These are phyloP conservation scores for Cryptococcus sp. DNA, from an alignment of 1,284 basidiomycete genomes.

Conservation along the genomic window DNA sequence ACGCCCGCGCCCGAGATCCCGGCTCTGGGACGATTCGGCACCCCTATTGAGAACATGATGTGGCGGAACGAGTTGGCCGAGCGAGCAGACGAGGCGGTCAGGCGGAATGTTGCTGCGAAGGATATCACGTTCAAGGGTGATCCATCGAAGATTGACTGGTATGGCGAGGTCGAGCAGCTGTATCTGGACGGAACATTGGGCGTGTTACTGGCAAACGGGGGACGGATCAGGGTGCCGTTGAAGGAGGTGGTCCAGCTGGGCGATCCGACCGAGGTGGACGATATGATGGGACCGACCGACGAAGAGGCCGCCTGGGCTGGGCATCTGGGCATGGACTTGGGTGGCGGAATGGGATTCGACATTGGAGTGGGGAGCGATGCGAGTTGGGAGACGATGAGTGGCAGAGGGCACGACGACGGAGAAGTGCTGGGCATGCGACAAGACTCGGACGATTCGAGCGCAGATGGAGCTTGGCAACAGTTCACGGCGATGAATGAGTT, in stretches of 20 bases:
- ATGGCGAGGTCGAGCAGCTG: constrained; percentile 47
- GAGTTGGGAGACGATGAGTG: constrained; percentile 29
- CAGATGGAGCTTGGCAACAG: too few relatives aligned
- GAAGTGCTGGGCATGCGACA: constrained; percentile 7
- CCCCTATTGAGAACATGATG: constrained; percentile 18
- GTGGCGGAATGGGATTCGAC: constrained; percentile 2
- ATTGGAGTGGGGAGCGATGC: constrained; percentile 25
- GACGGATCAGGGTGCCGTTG: constrained; percentile 14
- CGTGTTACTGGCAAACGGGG: constrained; percentile 39
- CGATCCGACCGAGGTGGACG: constrained; percentile 23
- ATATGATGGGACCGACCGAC: constrained; percentile 3
- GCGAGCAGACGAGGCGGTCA: constrained; percentile 12
- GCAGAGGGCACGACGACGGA: not conserved
- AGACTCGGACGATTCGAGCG: too few relatives aligned
- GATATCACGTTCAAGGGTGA: not conserved
- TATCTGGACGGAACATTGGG: constrained; percentile 43
- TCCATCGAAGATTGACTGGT: constrained; percentile 44
- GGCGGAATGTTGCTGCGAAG: not conserved
- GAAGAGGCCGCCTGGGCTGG: constrained; percentile 13
- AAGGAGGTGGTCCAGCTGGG: constrained; percentile 24
- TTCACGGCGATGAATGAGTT: too few relatives aligned
- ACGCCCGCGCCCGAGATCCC: constrained; percentile 33
- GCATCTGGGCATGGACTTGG: constrained; percentile 5
- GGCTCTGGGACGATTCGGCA: constrained; percentile 28
- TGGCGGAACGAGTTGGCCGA: constrained; percentile 19